Evolutionary conservation across 1,284 basidiomycete genomes (phyloP).

Genomic region (Trichosporon sp.): DNA sequence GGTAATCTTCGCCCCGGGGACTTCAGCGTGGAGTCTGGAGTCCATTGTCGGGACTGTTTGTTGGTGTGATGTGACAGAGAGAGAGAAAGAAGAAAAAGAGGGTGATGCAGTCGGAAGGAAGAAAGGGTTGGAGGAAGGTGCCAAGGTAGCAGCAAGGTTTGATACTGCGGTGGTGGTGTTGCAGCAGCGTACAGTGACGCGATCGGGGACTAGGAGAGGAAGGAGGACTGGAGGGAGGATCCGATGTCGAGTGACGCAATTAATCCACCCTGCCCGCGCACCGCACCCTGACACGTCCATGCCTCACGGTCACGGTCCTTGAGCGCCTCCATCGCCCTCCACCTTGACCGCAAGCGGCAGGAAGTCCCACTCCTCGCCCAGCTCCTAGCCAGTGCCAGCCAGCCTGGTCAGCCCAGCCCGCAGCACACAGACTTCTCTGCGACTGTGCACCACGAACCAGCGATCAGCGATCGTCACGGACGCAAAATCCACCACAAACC

Average conservation of each 20-base stretch:
- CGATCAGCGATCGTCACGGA: conserved; percentile 9
- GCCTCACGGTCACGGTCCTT: not conserved
- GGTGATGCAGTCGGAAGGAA: not conserved
- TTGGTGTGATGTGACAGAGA: not conserved
- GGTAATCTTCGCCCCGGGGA: conserved; percentile 5
- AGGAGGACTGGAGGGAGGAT: not conserved
- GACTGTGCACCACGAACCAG: not conserved
- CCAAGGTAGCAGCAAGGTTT: not conserved
- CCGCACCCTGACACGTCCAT: not conserved
- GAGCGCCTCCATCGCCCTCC: not conserved
- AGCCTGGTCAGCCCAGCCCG: not conserved
- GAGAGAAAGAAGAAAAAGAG: not conserved
- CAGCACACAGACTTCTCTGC: not conserved
- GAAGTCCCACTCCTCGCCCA: not conserved
- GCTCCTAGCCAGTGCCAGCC: not conserved
- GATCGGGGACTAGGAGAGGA: conserved; percentile 1
- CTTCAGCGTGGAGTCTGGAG: not conserved
- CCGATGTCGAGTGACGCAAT: conserved; percentile 9
- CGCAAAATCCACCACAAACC: not conserved
- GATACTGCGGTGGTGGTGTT: not conserved
- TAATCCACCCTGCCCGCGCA: conserved; percentile 4
- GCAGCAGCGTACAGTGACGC: not conserved
- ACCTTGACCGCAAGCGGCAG: not conserved
- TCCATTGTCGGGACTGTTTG: not conserved
- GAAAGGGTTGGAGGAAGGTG: not conserved